Percentiles rank a stretch among this genome's conserved stretches.
These are phyloP conservation scores for Solanum ossicruentum DNA, from an alignment of 257 asterid genomes.

Conservation along the genomic window DNA sequence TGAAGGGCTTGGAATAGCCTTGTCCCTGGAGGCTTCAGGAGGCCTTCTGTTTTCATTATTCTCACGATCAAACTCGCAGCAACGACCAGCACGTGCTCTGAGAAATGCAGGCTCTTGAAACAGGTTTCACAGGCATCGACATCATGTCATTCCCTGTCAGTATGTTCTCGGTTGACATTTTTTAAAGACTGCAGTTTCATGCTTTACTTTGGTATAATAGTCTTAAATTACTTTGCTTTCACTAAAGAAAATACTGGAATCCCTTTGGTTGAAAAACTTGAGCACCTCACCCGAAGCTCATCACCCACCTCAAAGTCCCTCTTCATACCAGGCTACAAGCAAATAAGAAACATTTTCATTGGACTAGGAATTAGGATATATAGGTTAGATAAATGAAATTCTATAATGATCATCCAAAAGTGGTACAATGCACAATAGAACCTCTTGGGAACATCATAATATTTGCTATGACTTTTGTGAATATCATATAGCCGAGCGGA, in stretches of 20 bases:
- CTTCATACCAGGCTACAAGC: slow-evolving; percentile 32
- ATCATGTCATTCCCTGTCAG: neutral
- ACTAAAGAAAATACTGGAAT: slow-evolving; percentile 68
- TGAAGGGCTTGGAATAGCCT: neutral
- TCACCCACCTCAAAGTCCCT: slow-evolving; percentile 62
- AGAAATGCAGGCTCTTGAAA: neutral
- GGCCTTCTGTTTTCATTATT: neutral
- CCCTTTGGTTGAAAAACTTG: slow-evolving; percentile 80
- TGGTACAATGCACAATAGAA: neutral
- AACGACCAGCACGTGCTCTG: neutral
- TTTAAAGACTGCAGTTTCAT: neutral
- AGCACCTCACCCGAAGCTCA: slow-evolving; percentile 50
- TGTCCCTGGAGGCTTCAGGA: neutral
- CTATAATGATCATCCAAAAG: neutral
- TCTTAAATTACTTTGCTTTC: slow-evolving; percentile 10
- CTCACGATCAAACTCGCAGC: neutral
- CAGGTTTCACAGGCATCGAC: neutral
- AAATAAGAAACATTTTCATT: neutral
- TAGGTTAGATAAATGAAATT: neutral
- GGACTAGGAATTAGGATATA: neutral
- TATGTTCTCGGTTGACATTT: neutral
- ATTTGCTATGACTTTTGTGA: neutral
- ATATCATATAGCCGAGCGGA: neutral
- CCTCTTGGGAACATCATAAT: neutral
- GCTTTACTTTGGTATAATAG: neutral